Conservation (phyloP, 192 early-diverging fungal genomes). For the Piromyces finnis region DNA sequence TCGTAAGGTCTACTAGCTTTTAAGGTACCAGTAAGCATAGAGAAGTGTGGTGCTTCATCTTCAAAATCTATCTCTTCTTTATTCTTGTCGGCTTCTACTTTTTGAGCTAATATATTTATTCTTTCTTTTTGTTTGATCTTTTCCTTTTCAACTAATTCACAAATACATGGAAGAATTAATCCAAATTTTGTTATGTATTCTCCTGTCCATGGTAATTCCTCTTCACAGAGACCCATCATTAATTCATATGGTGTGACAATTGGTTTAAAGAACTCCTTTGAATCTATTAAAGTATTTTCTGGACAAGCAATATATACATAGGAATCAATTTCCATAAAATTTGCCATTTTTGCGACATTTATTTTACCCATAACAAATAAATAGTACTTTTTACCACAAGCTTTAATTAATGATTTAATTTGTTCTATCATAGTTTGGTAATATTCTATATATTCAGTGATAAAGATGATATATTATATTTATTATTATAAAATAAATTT, state of each 20-base stretch:
- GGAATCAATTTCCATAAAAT: slow-evolving; percentile 87
- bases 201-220: neutral
- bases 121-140: neutral
- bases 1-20: neutral
- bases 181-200: slow-evolving; percentile 9
- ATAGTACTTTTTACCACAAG: slow-evolving; percentile 50
- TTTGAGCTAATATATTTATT: neutral
- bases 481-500: too few species aligned
- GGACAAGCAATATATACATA: slow-evolving; percentile 88
- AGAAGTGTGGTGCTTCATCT: slow-evolving; percentile 69
- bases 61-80: slow-evolving; percentile 2
- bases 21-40: slow-evolving; percentile 52
- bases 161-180: slow-evolving; percentile 8
- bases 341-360: slow-evolving; percentile 88
- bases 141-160: slow-evolving; percentile 7
- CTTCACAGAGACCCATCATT: neutral
- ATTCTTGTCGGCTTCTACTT: too few species aligned
- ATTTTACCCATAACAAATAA: slow-evolving; percentile 85
- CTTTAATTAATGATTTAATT: neutral
- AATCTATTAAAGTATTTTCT: slow-evolving; percentile 84
- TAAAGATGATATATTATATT: too few species aligned
- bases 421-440: neutral
- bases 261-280: slow-evolving; percentile 74
- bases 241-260: slow-evolving; percentile 82
- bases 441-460: too few species aligned